phyloP scores from a whole-genome alignment of 2,329 filamentous ascomycete genomes.

The Teratosphaeria zuluensis region DNA sequence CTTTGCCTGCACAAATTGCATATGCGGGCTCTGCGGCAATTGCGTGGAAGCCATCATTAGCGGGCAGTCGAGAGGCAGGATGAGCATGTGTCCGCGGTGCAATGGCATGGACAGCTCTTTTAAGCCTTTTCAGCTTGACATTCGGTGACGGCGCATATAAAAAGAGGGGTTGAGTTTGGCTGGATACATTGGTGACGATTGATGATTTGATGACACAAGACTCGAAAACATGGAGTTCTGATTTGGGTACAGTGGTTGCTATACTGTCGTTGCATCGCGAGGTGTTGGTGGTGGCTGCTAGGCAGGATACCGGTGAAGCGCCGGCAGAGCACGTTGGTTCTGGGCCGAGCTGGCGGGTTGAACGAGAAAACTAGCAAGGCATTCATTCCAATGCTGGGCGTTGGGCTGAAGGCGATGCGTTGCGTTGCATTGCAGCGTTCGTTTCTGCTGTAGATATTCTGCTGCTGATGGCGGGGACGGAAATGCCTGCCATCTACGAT shows the following conservation, averaged over 20 bases:
- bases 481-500: not conserved
- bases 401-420: not conserved
- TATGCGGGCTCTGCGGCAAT: slow-evolving; percentile 80
- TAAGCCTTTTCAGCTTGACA: slow-evolving; percentile 77
- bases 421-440: not conserved
- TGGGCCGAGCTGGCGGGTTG: not conserved
- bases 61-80: slow-evolving; percentile 59
- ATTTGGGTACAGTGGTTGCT: not conserved
- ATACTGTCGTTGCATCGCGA: not conserved
- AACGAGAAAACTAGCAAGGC: not conserved
- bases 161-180: not conserved
- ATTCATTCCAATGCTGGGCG: not conserved
- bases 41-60: slow-evolving; percentile 75
- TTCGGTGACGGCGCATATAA: slow-evolving; percentile 46
- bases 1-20: slow-evolving; percentile 92
- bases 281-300: not conserved
- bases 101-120: slow-evolving; percentile 70
- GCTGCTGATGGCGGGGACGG: not conserved
- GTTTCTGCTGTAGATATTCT: not conserved
- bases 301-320: not conserved
- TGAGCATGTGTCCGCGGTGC: slow-evolving; percentile 65
- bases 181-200: not conserved
- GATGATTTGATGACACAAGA: not conserved
- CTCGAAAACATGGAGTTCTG: not conserved
- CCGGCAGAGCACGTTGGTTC: not conserved